Evolutionary conservation across 164 flowering plant genomes (phyloP).

Genomic region (Nymphaea colorata): DNA sequence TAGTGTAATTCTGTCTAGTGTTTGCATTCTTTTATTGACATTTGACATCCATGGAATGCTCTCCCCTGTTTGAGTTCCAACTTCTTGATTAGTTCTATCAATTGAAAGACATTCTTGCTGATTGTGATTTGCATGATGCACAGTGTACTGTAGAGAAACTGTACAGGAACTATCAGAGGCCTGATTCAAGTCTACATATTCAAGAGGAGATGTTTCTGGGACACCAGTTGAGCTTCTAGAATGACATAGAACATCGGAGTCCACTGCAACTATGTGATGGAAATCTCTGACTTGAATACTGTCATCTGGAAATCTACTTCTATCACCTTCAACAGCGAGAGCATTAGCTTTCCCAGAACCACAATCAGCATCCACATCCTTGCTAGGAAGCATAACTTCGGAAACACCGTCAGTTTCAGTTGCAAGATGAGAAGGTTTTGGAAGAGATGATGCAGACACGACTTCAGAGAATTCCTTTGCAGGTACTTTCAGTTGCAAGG

Average conservation of each 20-base stretch:
- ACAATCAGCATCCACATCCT: neutral
- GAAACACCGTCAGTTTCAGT: neutral
- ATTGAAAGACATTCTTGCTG: neutral
- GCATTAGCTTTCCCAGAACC: neutral
- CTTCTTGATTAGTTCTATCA: neutral
- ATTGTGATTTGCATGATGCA: neutral
- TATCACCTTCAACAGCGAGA: neutral
- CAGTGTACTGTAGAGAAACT: neutral
- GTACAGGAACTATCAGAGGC: neutral
- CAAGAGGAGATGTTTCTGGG: neutral
- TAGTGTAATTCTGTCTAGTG: neutral
- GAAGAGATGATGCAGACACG: conserved; percentile 1
- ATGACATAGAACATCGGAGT: neutral
- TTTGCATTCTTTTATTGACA: conserved; percentile 9
- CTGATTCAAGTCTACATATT: neutral
- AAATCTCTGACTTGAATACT: neutral
- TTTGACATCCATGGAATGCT: conserved; percentile 8
- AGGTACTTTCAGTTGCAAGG: conserved; percentile 6
- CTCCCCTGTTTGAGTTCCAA: conserved; percentile 10
- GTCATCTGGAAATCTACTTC: neutral
- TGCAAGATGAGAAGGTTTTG: neutral
- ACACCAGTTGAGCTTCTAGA: neutral
- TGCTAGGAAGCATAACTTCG: neutral
- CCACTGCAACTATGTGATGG: neutral
- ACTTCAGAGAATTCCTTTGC: conserved; percentile 13